These are phyloP conservation scores for Bacterosira constricta DNA, from an alignment of 108 stramenopile species.

Conservation along the genomic window DNA sequence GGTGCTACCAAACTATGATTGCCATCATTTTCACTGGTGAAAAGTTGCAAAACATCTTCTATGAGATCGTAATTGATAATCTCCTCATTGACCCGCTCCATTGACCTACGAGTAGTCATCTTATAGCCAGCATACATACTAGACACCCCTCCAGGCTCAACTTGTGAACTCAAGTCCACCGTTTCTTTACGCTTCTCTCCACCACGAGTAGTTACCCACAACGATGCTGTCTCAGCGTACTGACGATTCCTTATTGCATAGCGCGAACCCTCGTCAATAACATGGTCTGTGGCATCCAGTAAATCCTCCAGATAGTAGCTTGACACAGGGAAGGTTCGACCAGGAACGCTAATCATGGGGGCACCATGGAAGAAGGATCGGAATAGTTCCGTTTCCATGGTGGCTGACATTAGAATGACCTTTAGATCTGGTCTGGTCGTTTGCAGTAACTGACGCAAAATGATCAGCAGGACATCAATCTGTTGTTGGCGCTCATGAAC, in stretches of 20 bases:
- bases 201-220: slow-evolving; percentile 64
- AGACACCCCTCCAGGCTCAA: slow-evolving; percentile 44
- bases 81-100: slow-evolving; percentile 79
- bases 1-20: slow-evolving; percentile 36
- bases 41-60: slow-evolving; percentile 65
- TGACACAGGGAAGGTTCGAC: slow-evolving; percentile 69
- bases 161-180: slow-evolving; percentile 45
- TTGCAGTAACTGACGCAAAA: slow-evolving; percentile 70
- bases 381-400: slow-evolving; percentile 80
- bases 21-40: slow-evolving; percentile 51
- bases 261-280: slow-evolving; percentile 79
- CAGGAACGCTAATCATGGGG: slow-evolving; percentile 79
- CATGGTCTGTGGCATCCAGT: slow-evolving; percentile 77
- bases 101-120: slow-evolving; percentile 65
- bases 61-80: slow-evolving; percentile 77
- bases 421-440: slow-evolving; percentile 71
- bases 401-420: slow-evolving; percentile 90
- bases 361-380: slow-evolving; percentile 73
- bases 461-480: slow-evolving; percentile 90
- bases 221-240: slow-evolving; percentile 35
- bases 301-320: slow-evolving; percentile 86
- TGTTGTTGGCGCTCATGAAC: slow-evolving; percentile 92
- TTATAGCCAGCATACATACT: slow-evolving; percentile 62
- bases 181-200: slow-evolving; percentile 70
- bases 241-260: slow-evolving; percentile 56